A percentile compares a stretch with the other conserved stretches of the same genome.
These are phyloP conservation scores for Setaria italica DNA, from an alignment of 202 grass and related monocot species.

Conservation along the genomic window DNA sequence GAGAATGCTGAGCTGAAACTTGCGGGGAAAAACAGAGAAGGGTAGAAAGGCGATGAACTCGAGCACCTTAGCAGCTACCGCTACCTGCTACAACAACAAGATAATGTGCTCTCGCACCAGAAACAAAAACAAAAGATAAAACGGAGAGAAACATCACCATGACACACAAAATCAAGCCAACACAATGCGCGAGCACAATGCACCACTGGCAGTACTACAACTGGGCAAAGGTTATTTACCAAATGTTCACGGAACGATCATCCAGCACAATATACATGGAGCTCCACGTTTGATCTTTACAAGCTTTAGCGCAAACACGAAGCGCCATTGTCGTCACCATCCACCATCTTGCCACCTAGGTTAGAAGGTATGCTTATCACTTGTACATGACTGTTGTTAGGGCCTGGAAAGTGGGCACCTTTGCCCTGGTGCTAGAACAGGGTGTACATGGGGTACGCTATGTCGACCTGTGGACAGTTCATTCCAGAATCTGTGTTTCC, in stretches of 20 bases:
- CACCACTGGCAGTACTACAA: background rate
- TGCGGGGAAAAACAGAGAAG: background rate
- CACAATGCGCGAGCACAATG: background rate
- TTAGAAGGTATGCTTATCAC: conserved; percentile 50
- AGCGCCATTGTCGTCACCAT: conserved; percentile 32
- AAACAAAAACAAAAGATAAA: background rate
- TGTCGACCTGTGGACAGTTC: conserved; percentile 40
- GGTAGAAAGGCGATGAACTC: background rate
- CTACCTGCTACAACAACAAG: background rate
- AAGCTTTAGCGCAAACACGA: conserved; percentile 48
- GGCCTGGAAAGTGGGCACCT: conserved; percentile 10
- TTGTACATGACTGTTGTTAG: conserved; percentile 54
- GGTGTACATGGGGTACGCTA: conserved; percentile 47
- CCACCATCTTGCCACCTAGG: conserved; percentile 52
- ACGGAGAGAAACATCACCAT: background rate
- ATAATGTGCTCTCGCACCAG: background rate
- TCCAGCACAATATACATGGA: conserved; percentile 40
- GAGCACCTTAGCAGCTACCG: background rate
- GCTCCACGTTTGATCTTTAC: conserved; percentile 51
- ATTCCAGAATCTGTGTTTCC: conserved; percentile 43
- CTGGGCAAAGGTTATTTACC: conserved; percentile 8
- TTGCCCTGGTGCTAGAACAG: conserved; percentile 45
- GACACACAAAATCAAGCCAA: background rate
- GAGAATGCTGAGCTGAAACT: conserved; percentile 3
- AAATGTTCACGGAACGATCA: conserved; percentile 19